These are phyloP conservation scores for Sporothrix brasiliensis DNA, from an alignment of 2,329 filamentous ascomycete species.

Conservation along the genomic window DNA sequence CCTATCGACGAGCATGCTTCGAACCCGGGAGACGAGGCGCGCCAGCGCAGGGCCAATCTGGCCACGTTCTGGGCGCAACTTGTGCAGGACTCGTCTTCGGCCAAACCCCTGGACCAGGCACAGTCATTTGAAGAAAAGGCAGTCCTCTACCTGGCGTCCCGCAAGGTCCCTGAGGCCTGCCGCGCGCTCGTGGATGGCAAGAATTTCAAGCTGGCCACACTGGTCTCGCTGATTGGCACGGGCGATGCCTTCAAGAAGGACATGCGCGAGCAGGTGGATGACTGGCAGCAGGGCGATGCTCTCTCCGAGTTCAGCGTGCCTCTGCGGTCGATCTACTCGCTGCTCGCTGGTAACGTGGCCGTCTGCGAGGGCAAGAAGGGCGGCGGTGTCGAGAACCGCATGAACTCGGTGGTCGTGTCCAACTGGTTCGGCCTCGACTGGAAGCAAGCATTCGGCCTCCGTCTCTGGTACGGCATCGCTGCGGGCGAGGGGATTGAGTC, in stretches of 20 bases:
- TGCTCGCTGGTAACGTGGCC: slow-evolving; percentile 85
- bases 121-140: slow-evolving; percentile 78
- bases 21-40: slow-evolving; percentile 46
- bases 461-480: slow-evolving; percentile 82
- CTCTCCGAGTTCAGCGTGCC: slow-evolving; percentile 85
- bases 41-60: slow-evolving; percentile 64
- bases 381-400: slow-evolving; percentile 75
- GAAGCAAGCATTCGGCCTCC: slow-evolving; percentile 89
- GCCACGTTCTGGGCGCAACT: slow-evolving; percentile 67
- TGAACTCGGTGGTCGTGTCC: slow-evolving; percentile 78
- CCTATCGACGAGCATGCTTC: slow-evolving; percentile 52
- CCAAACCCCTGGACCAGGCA: slow-evolving; percentile 59
- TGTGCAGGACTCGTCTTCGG: slow-evolving; percentile 61
- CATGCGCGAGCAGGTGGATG: slow-evolving; percentile 76
- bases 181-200: slow-evolving; percentile 73
- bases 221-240: slow-evolving; percentile 71
- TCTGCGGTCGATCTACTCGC: slow-evolving; percentile 84
- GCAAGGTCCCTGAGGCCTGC: slow-evolving; percentile 81
- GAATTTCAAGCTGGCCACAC: slow-evolving; percentile 57
- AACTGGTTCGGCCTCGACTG: slow-evolving; percentile 85
- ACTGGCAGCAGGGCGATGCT: slow-evolving; percentile 81
- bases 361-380: slow-evolving; percentile 75
- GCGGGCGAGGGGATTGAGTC: slow-evolving; percentile 68
- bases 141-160: slow-evolving; percentile 74
- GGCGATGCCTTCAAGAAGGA: slow-evolving; percentile 70